phyloP scores from a whole-genome alignment of 192 early-diverging fungal species.

The Oehlia diaphana region DNA sequence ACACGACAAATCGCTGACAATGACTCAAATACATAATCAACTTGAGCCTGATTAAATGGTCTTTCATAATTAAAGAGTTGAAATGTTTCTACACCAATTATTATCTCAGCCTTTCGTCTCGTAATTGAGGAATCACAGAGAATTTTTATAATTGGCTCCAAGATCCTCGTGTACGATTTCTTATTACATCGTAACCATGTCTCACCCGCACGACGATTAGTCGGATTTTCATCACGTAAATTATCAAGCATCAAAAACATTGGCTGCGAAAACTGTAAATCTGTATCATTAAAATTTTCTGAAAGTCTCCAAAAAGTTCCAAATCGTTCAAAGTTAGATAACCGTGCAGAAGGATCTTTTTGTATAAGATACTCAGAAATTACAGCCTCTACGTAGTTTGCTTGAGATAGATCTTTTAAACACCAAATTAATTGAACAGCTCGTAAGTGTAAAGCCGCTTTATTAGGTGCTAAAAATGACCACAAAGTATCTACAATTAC shows the following conservation, averaged over 20 bases:
- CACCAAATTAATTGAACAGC: conserved; percentile 67
- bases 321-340: conserved; percentile 60
- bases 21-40: conserved; percentile 65
- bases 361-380: conserved; percentile 52
- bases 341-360: conserved; percentile 35
- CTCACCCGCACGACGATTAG: conserved; percentile 62
- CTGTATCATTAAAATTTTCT: conserved; percentile 42
- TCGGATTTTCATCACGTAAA: conserved; percentile 53
- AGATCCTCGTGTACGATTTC: conserved; percentile 55
- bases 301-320: conserved; percentile 71
- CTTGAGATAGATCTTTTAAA: conserved; percentile 50
- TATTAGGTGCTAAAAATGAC: conserved; percentile 61
- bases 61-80: conserved; percentile 52
- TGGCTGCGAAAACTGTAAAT: conserved; percentile 65
- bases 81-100: conserved; percentile 42
- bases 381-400: conserved; percentile 65
- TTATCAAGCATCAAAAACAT: conserved; percentile 81
- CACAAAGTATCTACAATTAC: conserved; percentile 62
- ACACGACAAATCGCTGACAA: conserved; percentile 52
- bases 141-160: conserved; percentile 59
- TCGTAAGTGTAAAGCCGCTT: conserved; percentile 57
- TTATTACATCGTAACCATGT: conserved; percentile 71
- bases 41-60: conserved; percentile 66
- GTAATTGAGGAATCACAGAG: conserved; percentile 49
- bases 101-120: conserved; percentile 26